Evolutionary conservation across 2,329 filamentous ascomycete species (phyloP), one percentile per base, ranked within the genome.

Genomic region (Hypoxylon sp.): DNA sequence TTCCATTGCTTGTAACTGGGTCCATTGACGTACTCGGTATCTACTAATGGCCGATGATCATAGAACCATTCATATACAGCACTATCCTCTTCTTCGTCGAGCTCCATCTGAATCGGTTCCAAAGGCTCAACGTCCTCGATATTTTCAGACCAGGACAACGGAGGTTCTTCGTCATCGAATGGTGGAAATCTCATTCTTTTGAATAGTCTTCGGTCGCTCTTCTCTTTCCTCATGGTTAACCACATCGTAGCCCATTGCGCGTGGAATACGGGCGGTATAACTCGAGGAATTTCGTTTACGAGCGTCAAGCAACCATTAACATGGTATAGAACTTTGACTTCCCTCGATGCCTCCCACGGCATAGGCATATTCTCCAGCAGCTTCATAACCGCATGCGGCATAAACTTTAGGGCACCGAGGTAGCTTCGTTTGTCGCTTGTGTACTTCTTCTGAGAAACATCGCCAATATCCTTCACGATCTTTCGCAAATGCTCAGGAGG

Each of bases 221-320:
- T 99, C 71, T 99, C 94, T 64, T 95, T 89, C 64, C 94, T 86
- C 94, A 99, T 99, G 32, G 89, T 91, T 17, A 96, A 87, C 94
- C 94, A 99, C 94, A 99, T 99, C 45, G 93, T 96, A 8, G 94
- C 94, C 94, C 94, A 99, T 71, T 99, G 94, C 49, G 94, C 94
- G 69, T 97, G 92, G 73, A 96, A 99, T 3, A 99, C 90, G 0
- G 94, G 94, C 69, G 97, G 94, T 66, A 99, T 97, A 46, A 99
- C 95, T 64, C 95, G 84, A 9, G 95, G 94, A 5, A 88, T 91
- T 76, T 99, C 94, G 71, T 99, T 99, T 66, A 99, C 95, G 47
- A 99, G 76, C 1, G 94, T 99, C 73, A 99, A 74, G 68, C 95
- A 99, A 20, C 94, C 94, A 67, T 99, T 99, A 65, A 97, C 92